Base-by-base conservation (phyloP, 441 rosid species). In the Erodium trifolium region DNA sequence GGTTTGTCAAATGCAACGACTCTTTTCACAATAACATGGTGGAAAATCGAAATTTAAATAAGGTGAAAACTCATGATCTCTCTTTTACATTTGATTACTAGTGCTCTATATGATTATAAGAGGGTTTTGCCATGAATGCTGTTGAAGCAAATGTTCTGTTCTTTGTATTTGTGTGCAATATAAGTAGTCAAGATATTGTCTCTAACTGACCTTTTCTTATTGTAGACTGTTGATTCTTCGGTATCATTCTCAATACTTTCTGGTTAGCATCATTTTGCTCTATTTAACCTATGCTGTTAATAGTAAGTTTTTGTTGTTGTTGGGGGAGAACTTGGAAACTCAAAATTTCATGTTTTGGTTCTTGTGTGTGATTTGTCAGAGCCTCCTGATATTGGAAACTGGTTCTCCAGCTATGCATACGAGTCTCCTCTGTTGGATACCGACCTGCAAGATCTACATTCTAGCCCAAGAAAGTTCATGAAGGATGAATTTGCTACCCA, bases 401-500 rank as follows among this genome's bases (percentile, higher is more conserved):
- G n/a, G 14, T 49, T 49, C 55, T 51, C 57, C 14, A 51, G 57
- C 57, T 51, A 51, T 51, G 57, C 4, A 16, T 51, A 51, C 13
- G 57, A 51, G 16, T 51, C 57, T n/a, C 57, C 12, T 63, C n/a
- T 78, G 19, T 66, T 78, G 60, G 65, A 41, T 62, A 67, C 18
- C 10, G 60, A 18, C 5, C 37, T 73, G 3, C 18, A 14, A 53
- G 75, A 66, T 37, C 69, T 60, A 68, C 68, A 16, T 47, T 68
- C 3, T 35, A 53, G 67, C 18, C 80, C 70, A 60, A 72, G 63
- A 45, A 78, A 72, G 53, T 12, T 63, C 35, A 76, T 73, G 65
- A 72, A 72, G 45, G 84, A 76, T 72, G 73, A 37, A 0, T 63
- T 68, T 70, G 71, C 68, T 68, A 57, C 78, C 72, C 76, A 73